Evolutionary conservation across 108 stramenopile genomes (phyloP), one percentile per base, ranked within the genome.

Genomic region (Skeletonema marinoi): DNA sequence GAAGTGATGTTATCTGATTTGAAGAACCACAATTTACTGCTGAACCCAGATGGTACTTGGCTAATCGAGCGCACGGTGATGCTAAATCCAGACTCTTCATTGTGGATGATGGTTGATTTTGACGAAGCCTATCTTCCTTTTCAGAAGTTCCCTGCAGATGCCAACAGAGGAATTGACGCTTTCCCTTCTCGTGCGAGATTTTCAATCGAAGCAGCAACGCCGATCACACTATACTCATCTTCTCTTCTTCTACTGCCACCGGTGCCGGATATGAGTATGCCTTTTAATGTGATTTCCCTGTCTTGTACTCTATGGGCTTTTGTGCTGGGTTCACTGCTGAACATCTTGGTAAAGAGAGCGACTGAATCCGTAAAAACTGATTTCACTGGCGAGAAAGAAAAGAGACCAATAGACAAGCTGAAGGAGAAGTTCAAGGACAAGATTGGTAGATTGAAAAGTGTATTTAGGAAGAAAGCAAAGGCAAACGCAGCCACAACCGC

Each of bases 251-350:
- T 96, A 3, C 69, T 91, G 17, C 91, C 92, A 61, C 96, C 96
- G 1, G 87, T 94, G 61, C 96, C 96, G 7, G 97, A 98, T 80
- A 88, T 96, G 89, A 93, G 92, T 75, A 98, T 98, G 97, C 96
- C 96, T 12, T 98, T 97, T 82, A 98, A 98, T 84, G 97, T 98
- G 58, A 86, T 96, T 44, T 91, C 92, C 31, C 59, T 98, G 32
- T 88, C 88, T 17, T 95, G 94, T 66, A 96, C 92, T 14, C 58
- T 97, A 32, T 89, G 92, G 72, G 95, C 95, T 10, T 97, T 96
- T 66, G 77, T 96, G 38, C 63, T 96, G 41, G 97, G 97, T 13
- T 90, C 94, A 1, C 60, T 92, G 44, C 62, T 98, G 25, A 96
- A 94, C 48, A 74, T 94, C 9, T 39, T 96, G 32, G 89, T 94